Evolutionary conservation across 1,139 yeast species (phyloP).

Genomic region (Sugiyamaella pinicola): DNA sequence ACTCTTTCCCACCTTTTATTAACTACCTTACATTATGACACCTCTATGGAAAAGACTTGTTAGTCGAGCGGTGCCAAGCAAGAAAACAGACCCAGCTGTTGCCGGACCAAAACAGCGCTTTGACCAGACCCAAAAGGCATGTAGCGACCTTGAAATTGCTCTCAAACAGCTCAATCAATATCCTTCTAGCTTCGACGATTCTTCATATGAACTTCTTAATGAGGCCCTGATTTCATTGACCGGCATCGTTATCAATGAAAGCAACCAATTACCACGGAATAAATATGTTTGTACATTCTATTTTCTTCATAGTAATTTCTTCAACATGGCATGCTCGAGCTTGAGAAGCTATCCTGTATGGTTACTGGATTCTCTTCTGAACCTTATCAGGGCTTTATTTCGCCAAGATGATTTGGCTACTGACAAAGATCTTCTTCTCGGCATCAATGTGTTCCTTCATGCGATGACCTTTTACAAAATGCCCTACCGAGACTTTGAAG

Average conservation of each 20-base stretch:
- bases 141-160: constrained; percentile 22
- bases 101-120: constrained; percentile 24
- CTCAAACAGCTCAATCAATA: not conserved
- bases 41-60: constrained; percentile 10
- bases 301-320: constrained; percentile 28
- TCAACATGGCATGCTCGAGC: constrained; percentile 24
- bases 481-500: constrained; percentile 25
- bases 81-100: not conserved
- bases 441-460: constrained; percentile 28
- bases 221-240: constrained; percentile 14
- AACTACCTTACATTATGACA: not conserved
- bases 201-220: constrained; percentile 13
- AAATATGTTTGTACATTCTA: constrained; percentile 26
- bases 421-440: constrained; percentile 26
- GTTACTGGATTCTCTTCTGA: constrained; percentile 24
- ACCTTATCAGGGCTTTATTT: constrained; percentile 26
- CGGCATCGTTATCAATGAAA: constrained; percentile 23
- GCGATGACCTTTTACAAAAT: constrained; percentile 23
- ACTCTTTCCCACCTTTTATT: not conserved
- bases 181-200: not conserved
- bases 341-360: constrained; percentile 24
- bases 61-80: not conserved
- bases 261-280: constrained; percentile 2
- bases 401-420: constrained; percentile 26
- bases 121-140: constrained; percentile 28